These are phyloP conservation scores for Cercophora newfieldiana DNA, from an alignment of 495 filamentous ascomycete species.

Conservation along the genomic window DNA sequence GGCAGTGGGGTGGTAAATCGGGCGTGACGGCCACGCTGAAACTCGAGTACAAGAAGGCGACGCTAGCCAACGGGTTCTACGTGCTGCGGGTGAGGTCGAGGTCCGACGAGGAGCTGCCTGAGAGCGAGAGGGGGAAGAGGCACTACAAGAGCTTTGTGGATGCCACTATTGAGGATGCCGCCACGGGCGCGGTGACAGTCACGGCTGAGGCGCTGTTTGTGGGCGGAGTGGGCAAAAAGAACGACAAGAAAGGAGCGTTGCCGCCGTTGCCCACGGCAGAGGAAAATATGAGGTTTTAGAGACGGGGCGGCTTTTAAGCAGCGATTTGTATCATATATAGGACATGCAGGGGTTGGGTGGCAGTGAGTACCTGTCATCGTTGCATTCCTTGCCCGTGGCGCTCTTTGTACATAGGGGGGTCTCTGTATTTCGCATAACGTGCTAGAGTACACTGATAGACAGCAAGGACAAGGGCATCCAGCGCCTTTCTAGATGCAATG, in stretches of 20 bases:
- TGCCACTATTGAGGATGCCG: conserved; percentile 45
- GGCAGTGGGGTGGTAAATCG: conserved; percentile 40
- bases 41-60: conserved; percentile 61
- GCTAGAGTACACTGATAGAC: too few species aligned
- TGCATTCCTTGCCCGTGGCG: too few species aligned
- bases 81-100: conserved; percentile 55
- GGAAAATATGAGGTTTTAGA: conserved; percentile 12
- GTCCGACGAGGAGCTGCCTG: conserved; percentile 30
- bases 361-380: too few species aligned
- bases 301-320: too few species aligned
- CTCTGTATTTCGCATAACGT: neutral
- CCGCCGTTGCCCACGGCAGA: neutral
- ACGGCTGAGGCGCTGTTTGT: conserved; percentile 65
- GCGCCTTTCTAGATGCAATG: too few species aligned
- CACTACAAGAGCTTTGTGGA: conserved; percentile 62
- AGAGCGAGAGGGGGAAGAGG: conserved; percentile 43
- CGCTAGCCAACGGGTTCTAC: conserved; percentile 62
- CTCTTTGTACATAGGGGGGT: neutral
- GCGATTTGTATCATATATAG: too few species aligned
- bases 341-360: too few species aligned
- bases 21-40: conserved; percentile 67
- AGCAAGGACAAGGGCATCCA: too few species aligned
- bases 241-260: conserved; percentile 2
- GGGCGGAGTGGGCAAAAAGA: conserved; percentile 29
- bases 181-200: conserved; percentile 50